phyloP scores from a whole-genome alignment of 257 asterid species.

The Forsythia viridissima region DNA sequence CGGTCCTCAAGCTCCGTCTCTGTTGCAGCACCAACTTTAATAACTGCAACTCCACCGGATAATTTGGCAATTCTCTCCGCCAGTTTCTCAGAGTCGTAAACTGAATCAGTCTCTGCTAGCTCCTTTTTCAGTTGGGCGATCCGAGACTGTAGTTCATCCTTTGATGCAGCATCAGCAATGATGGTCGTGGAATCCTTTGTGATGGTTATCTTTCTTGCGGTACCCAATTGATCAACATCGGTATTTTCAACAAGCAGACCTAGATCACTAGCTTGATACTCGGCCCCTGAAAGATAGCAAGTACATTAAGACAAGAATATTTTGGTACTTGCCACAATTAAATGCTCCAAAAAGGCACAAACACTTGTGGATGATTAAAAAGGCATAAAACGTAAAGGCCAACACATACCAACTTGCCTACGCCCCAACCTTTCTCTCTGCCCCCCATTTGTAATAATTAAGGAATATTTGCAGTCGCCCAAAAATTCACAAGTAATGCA shows the following conservation, averaged over 20 bases:
- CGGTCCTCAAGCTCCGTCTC: slow-evolving; percentile 97
- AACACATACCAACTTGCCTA: background rate
- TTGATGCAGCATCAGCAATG: slow-evolving; percentile 95
- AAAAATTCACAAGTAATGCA: background rate
- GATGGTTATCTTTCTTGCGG: slow-evolving; percentile 83
- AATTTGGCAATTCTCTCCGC: slow-evolving; percentile 96
- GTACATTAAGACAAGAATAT: background rate
- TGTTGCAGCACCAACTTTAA: slow-evolving; percentile 98
- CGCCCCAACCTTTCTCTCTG: background rate
- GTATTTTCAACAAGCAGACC: slow-evolving; percentile 84
- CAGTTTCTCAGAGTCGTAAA: slow-evolving; percentile 82
- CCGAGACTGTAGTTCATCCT: slow-evolving; percentile 92
- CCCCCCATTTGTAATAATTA: background rate
- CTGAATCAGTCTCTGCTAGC: slow-evolving; percentile 71
- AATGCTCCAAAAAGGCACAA: background rate
- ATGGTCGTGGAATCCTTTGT: slow-evolving; percentile 81
- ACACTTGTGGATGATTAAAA: too few species aligned
- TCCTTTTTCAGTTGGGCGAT: slow-evolving; percentile 88
- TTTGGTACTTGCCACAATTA: background rate
- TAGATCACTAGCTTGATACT: slow-evolving; percentile 86
- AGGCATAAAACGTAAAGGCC: background rate
- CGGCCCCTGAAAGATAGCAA: slow-evolving; percentile 65
- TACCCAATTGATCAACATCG: slow-evolving; percentile 75
- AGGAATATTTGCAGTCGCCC: background rate
- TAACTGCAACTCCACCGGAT: slow-evolving; percentile 98